Percentiles rank a stretch among this genome's conserved stretches.
Evolutionary conservation across 805 yeast genomes (phyloP).

Genomic region (Metschnikowia vanudenii): DNA sequence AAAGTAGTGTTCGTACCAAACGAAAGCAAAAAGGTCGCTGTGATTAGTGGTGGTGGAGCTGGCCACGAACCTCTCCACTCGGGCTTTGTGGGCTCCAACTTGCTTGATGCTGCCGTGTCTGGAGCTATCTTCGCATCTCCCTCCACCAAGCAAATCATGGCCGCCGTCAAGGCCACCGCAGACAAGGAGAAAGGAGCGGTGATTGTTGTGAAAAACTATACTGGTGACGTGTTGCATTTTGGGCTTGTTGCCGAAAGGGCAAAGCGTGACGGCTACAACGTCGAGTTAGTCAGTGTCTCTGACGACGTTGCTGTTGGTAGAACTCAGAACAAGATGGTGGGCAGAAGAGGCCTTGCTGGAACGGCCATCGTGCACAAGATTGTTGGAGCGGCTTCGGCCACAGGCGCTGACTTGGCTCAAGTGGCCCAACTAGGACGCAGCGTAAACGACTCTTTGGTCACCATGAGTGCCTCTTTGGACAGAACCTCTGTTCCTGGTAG

Average conservation of each 20-base stretch:
- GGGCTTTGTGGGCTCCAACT: constrained; percentile 84
- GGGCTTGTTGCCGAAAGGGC: constrained; percentile 91
- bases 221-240: constrained; percentile 92
- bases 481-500: constrained; percentile 90
- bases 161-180: constrained; percentile 62
- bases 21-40: constrained; percentile 54
- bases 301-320: constrained; percentile 96
- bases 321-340: constrained; percentile 85
- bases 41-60: constrained; percentile 90
- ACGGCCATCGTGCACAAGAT: constrained; percentile 83
- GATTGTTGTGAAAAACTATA: constrained; percentile 84
- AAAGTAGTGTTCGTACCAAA: constrained; percentile 51
- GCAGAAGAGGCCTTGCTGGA: constrained; percentile 93
- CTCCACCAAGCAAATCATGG: constrained; percentile 79
- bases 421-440: constrained; percentile 59
- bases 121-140: constrained; percentile 96
- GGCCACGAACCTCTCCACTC: constrained; percentile 96
- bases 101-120: constrained; percentile 82
- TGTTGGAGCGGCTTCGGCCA: constrained; percentile 66
- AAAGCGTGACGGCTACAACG: constrained; percentile 67
- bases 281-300: constrained; percentile 74
- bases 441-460: constrained; percentile 66
- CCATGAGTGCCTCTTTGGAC: constrained; percentile 86
- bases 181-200: constrained; percentile 60
- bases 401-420: constrained; percentile 45